These are phyloP conservation scores for Lecanosticta acicola DNA, from an alignment of 2,329 filamentous ascomycete genomes.

Conservation along the genomic window DNA sequence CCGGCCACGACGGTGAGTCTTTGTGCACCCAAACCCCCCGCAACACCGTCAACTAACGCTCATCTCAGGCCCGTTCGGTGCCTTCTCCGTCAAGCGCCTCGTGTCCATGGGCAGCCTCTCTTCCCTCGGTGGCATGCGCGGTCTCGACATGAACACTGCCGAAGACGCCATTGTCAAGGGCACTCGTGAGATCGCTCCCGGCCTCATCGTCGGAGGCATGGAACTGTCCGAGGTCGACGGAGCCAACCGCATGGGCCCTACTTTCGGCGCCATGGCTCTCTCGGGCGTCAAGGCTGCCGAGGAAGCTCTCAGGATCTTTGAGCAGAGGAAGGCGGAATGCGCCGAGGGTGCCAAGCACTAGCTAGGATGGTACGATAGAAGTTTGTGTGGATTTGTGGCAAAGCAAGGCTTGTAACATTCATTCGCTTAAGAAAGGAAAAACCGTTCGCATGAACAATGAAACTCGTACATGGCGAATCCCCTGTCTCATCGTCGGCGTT, in stretches of 20 bases:
- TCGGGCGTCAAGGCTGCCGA: conserved; percentile 87
- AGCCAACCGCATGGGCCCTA: conserved; percentile 67
- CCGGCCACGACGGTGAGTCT: conserved; percentile 67
- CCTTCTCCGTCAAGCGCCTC: conserved; percentile 84
- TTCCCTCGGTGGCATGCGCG: conserved; percentile 85
- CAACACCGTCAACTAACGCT: conserved; percentile 2
- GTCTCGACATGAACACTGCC: conserved; percentile 83
- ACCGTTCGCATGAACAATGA: not conserved
- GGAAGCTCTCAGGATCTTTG: conserved; percentile 72
- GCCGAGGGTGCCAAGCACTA: conserved; percentile 38
- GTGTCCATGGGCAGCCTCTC: conserved; percentile 81
- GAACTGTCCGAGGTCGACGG: conserved; percentile 86
- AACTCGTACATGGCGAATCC: not conserved
- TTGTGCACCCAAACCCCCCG: not conserved
- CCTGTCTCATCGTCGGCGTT: too few species aligned
- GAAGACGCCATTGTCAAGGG: conserved; percentile 93
- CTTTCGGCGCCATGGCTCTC: conserved; percentile 84
- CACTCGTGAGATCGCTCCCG: conserved; percentile 80
- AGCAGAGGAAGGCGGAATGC: conserved; percentile 71
- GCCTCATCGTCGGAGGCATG: conserved; percentile 91
- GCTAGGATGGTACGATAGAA: too few species aligned
- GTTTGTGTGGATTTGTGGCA: not conserved
- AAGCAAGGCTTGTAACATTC: not conserved
- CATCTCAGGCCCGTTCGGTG: conserved; percentile 62
- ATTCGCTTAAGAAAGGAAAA: not conserved